phyloP scores from a whole-genome alignment of 495 filamentous ascomycete species.

The Aspergillus conjunctus region DNA sequence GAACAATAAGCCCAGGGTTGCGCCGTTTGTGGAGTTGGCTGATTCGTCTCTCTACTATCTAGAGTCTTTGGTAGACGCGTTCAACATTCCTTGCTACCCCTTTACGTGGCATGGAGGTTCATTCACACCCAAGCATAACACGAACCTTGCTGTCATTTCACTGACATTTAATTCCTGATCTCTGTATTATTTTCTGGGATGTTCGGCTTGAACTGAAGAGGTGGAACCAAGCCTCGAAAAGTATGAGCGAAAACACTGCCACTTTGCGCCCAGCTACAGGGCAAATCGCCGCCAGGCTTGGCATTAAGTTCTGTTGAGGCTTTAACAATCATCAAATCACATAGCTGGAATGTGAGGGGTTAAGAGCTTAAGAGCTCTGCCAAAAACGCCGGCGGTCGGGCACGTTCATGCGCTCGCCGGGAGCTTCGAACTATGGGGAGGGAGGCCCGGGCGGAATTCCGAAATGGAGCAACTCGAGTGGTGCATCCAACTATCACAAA shows the following conservation, averaged over 20 bases:
- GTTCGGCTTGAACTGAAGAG: too few relatives aligned
- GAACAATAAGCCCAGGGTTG: too few relatives aligned
- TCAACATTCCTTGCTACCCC: too few relatives aligned
- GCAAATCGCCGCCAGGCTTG: conserved; percentile 7
- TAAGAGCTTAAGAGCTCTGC: neutral
- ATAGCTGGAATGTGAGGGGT: neutral
- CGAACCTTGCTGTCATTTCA: too few relatives aligned
- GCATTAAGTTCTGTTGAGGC: neutral
- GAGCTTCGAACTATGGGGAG: neutral
- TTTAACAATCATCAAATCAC: neutral
- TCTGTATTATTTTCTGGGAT: too few relatives aligned
- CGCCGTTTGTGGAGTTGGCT: too few relatives aligned
- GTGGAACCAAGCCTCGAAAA: neutral
- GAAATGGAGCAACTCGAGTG: neutral
- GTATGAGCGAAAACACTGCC: conserved; percentile 6
- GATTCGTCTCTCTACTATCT: too few relatives aligned
- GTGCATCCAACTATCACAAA: neutral
- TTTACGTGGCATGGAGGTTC: too few relatives aligned
- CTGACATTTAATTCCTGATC: too few relatives aligned
- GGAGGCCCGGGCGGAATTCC: neutral
- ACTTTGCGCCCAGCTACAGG: conserved; percentile 13
- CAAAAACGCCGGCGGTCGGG: neutral
- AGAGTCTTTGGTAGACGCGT: too few relatives aligned
- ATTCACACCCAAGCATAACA: too few relatives aligned
- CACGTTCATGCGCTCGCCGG: neutral